Evolutionary conservation across 768 basidiomycete species (phyloP), one percentile per base, ranked within the genome.

Genomic region (Cystofilobasidium macerans): DNA sequence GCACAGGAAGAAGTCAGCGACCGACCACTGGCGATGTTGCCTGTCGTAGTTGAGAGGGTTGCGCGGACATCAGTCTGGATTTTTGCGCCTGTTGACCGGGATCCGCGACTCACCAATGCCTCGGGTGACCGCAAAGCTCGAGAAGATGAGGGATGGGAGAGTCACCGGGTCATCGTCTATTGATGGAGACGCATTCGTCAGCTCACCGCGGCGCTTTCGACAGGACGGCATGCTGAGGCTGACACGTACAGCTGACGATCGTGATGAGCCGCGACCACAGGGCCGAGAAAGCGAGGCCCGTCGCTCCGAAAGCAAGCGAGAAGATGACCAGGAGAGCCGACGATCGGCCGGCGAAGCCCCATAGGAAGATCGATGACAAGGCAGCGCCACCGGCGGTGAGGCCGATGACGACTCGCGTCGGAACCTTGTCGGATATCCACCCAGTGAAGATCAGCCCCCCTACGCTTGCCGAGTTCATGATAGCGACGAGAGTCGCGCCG

Each of bases 381-480:
- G 74, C 69, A 16, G 70, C 62, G 2, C 70, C 73, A 7, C 71
- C 32, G 69, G 71, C 72, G 18, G 71, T 71, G 26, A 72, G 56
- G 8, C 68, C 24, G 58, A 75, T 71, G 62, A 71, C 70, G 54
- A 58, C 13, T 13, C 63, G 67, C 20, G 73, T 61, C 2, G 72
- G 70, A 33, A 70, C 33, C 16, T 67, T 68, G 63, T 75, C 74
- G 24, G 71, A 70, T 1, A 75, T 54, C 35, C 65, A 72, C 22
- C 74, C 74, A 2, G 72, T 38, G 8, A 73, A 32, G 20, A 72
- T 53, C 24, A 69, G 69, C 1, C 74, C 74, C 12, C 71, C 70
- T 3, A 74, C 69, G 40, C 73, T 74, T 3, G 73, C 71, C 38
- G 73, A 71, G 48, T 75, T 75, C 70, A 75, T 70, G 33, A 75